A percentile compares a stretch with the other conserved stretches of the same genome.
Conservation (phyloP, 352 stramenopile species). For the Aphanomyces stellatus region DNA sequence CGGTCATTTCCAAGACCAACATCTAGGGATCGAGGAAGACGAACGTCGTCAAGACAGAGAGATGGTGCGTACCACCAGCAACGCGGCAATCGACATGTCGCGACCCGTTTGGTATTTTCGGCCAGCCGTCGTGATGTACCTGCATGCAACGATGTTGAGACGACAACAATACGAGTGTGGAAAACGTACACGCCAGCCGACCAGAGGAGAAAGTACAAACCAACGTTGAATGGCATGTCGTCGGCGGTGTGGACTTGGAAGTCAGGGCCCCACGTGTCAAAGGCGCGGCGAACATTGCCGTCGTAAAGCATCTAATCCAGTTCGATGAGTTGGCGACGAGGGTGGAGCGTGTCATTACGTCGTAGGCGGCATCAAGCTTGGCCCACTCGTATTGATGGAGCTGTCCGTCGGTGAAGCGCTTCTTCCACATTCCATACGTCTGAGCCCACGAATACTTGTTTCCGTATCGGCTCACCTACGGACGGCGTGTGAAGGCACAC, state of each 20-base stretch:
- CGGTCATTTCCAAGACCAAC: constrained; percentile 41
- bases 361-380: constrained; percentile 47
- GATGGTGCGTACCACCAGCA: constrained; percentile 34
- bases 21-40: constrained; percentile 25
- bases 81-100: constrained; percentile 35
- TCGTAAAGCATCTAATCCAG: constrained; percentile 39
- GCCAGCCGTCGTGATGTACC: constrained; percentile 39
- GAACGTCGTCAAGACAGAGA: neutral
- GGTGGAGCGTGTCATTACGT: constrained; percentile 28
- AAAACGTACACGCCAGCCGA: constrained; percentile 50
- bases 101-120: constrained; percentile 34
- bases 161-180: too few relatives aligned
- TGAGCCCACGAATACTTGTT: constrained; percentile 44
- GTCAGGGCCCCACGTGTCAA: constrained; percentile 56
- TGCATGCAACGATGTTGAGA: constrained; percentile 14
- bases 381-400: constrained; percentile 45
- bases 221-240: constrained; percentile 50
- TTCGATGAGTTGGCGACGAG: neutral
- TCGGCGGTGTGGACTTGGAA: constrained; percentile 32
- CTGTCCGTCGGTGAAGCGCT: constrained; percentile 36
- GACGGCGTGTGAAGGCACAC: neutral
- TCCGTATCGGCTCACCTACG: constrained; percentile 46
- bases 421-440: constrained; percentile 50
- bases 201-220: constrained; percentile 63
- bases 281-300: constrained; percentile 37